These are phyloP conservation scores for Penicillium sp. DNA, from an alignment of 2,329 filamentous ascomycete species.

Conservation along the genomic window DNA sequence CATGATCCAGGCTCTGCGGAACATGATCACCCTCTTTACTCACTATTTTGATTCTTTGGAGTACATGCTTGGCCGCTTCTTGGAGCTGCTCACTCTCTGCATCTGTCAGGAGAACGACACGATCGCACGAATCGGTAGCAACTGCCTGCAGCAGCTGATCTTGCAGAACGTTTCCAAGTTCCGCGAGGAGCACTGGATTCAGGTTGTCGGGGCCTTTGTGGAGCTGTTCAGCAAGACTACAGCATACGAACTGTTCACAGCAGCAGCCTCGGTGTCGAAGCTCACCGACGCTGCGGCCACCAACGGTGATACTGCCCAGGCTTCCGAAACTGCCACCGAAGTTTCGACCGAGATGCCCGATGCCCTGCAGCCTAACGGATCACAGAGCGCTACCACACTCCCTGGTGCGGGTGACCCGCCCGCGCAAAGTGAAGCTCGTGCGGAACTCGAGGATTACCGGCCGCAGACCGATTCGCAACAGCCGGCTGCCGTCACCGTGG, in stretches of 20 bases:
- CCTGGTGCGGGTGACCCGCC: slow-evolving; percentile 35
- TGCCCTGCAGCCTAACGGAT: slow-evolving; percentile 27
- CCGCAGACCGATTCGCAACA: slow-evolving; percentile 72
- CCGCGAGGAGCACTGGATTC: slow-evolving; percentile 77
- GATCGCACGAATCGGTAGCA: slow-evolving; percentile 94
- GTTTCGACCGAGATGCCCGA: slow-evolving; percentile 22
- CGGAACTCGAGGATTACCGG: slow-evolving; percentile 78
- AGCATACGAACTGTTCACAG: slow-evolving; percentile 89
- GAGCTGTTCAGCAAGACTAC: slow-evolving; percentile 93
- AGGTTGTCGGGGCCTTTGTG: slow-evolving; percentile 93
- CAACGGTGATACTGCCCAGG: slow-evolving; percentile 24
- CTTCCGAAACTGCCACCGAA: slow-evolving; percentile 19
- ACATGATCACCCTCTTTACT: slow-evolving; percentile 98
- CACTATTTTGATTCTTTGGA: slow-evolving; percentile 96
- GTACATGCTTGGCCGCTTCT: slow-evolving; percentile 96
- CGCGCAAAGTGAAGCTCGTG: slow-evolving; percentile 31
- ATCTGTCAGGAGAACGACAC: slow-evolving; percentile 99
- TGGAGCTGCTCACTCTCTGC: slow-evolving; percentile 88
- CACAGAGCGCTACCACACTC: slow-evolving; percentile 27
- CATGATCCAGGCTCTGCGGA: slow-evolving; percentile 96
- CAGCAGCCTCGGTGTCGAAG: slow-evolving; percentile 54
- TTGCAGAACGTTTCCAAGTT: slow-evolving; percentile 96
- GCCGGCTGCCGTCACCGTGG: slow-evolving; percentile 85
- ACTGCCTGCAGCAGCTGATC: slow-evolving; percentile 94
- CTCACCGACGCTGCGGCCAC: slow-evolving; percentile 30